Percentiles rank a stretch among this genome's conserved stretches.
Evolutionary conservation across 768 basidiomycete species (phyloP).

Genomic region (Mycena galopus): DNA sequence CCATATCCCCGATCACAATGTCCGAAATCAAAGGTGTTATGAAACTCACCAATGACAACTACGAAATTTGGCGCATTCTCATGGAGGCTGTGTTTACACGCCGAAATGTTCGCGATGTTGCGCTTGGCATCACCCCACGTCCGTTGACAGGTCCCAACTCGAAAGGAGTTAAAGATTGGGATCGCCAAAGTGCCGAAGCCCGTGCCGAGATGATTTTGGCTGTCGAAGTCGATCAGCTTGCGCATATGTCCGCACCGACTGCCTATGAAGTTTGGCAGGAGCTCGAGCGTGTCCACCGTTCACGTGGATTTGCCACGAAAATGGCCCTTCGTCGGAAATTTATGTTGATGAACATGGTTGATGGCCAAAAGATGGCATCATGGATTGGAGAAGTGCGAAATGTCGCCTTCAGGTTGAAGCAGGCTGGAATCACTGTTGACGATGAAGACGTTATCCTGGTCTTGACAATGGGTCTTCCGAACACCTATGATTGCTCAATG

Average conservation of each 20-base stretch:
- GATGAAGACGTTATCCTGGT: constrained; percentile 44
- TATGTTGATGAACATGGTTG: constrained; percentile 35
- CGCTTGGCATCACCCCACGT: too few species aligned
- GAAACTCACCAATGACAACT: constrained; percentile 26
- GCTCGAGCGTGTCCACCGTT: constrained; percentile 39
- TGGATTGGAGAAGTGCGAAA: constrained; percentile 43
- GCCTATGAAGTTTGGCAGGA: constrained; percentile 39
- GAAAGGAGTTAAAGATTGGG: constrained; percentile 12
- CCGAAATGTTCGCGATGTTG: too few species aligned
- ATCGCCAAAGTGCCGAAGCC: constrained; percentile 35
- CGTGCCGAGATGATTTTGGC: constrained; percentile 40
- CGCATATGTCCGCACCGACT: constrained; percentile 31
- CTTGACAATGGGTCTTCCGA: constrained; percentile 39
- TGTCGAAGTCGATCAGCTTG: constrained; percentile 41
- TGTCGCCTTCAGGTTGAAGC: constrained; percentile 33
- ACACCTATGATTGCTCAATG: constrained; percentile 17
- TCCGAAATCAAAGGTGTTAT: constrained; percentile 10
- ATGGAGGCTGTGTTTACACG: too few species aligned
- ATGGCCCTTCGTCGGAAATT: constrained; percentile 38
- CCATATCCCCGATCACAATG: neutral
- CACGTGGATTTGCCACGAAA: constrained; percentile 43
- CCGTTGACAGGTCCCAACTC: constrained; percentile 5
- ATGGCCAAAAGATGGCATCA: constrained; percentile 36
- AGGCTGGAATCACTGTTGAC: constrained; percentile 32
- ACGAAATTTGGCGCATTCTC: constrained; percentile 11